These are phyloP conservation scores for Diaporthe sp. DNA, from an alignment of 2,329 filamentous ascomycete genomes.

Conservation along the genomic window DNA sequence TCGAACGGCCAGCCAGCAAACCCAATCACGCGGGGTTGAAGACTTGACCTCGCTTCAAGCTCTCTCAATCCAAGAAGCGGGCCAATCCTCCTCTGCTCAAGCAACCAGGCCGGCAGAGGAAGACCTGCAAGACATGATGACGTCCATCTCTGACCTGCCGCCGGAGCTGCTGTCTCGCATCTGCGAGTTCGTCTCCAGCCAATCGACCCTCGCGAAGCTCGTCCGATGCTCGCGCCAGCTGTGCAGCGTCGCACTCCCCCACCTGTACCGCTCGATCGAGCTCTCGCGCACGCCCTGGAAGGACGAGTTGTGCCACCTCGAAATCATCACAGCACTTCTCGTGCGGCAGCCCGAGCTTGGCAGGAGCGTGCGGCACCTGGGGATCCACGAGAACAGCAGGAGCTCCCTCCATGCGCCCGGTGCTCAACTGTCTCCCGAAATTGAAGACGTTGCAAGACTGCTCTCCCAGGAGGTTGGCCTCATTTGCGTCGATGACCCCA, in stretches of 20 bases:
- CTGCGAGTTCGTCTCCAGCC: conserved; percentile 27
- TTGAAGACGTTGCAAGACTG: neutral
- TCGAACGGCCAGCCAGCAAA: neutral
- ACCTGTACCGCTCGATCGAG: conserved; percentile 22
- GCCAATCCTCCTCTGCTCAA: neutral
- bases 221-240: conserved; percentile 22
- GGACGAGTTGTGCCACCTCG: conserved; percentile 18
- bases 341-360: conserved; percentile 19
- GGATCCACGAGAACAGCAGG: conserved; percentile 8
- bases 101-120: neutral
- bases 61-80: too few relatives aligned
- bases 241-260: conserved; percentile 6
- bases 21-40: neutral
- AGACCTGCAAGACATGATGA: neutral
- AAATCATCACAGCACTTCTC: conserved; percentile 20
- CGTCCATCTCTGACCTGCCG: conserved; percentile 22
- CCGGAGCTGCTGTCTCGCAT: conserved; percentile 21
- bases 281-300: conserved; percentile 13
- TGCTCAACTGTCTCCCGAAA: neutral
- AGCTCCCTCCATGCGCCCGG: neutral
- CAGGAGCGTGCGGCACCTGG: conserved; percentile 20
- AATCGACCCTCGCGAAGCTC: conserved; percentile 15
- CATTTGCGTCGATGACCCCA: neutral
- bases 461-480: neutral
- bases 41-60: neutral